Percentiles rank a stretch among this genome's conserved stretches.
Conservation (phyloP, 768 basidiomycete genomes). For the Boletus tomentosulus region DNA sequence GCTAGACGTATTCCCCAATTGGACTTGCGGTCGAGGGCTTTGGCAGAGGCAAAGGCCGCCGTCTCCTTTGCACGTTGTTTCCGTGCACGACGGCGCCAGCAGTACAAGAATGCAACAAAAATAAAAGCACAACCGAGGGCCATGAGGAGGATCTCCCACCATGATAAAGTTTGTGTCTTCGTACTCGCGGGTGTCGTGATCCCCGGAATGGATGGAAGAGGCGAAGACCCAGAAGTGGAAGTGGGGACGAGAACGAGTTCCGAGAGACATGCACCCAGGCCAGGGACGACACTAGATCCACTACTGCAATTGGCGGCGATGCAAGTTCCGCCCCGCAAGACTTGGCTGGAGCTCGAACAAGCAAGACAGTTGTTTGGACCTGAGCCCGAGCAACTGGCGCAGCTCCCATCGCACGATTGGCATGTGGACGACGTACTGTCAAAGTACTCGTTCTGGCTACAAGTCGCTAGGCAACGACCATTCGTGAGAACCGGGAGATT, state of each 20-base stretch:
- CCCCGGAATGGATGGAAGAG: conserved; percentile 55
- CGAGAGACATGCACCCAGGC: conserved; percentile 77
- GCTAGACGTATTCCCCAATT: conserved; percentile 56
- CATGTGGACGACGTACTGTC: conserved; percentile 63
- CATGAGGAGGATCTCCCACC: conserved; percentile 89
- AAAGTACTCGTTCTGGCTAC: conserved; percentile 68
- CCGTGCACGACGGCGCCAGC: conserved; percentile 67
- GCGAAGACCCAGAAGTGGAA: conserved; percentile 33
- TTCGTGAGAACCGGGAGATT: conserved; percentile 67
- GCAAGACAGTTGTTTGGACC: conserved; percentile 68
- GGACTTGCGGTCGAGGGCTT: conserved; percentile 44
- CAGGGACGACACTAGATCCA: conserved; percentile 54
- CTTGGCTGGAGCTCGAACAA: conserved; percentile 58
- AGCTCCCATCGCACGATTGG: conserved; percentile 68
- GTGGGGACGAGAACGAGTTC: conserved; percentile 58
- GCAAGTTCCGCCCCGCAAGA: conserved; percentile 65
- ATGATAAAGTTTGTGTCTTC: conserved; percentile 43
- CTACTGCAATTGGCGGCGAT: conserved; percentile 56
- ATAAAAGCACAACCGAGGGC: conserved; percentile 77
- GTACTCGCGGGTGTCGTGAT: conserved; percentile 46
- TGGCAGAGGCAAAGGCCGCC: conserved; percentile 56
- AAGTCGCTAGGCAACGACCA: conserved; percentile 77
- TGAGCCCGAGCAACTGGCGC: conserved; percentile 71
- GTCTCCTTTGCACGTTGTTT: conserved; percentile 67
- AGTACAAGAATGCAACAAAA: conserved; percentile 60